Evolutionary conservation across 495 filamentous ascomycete genomes (phyloP).

Genomic region (Aspergillus cavernicola): DNA sequence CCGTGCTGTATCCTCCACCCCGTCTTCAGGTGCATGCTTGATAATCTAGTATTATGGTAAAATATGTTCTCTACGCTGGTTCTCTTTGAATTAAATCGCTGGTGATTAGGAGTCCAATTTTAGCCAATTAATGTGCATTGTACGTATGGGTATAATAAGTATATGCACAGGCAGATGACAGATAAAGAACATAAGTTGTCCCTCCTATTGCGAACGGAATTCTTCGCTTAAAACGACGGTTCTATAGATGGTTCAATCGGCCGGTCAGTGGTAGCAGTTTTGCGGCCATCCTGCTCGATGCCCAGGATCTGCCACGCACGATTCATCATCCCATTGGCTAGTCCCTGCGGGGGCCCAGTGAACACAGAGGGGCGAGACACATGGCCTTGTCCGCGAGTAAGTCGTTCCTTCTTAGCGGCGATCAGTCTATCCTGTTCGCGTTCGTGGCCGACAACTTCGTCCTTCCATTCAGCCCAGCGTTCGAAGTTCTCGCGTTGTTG

Average conservation of each 20-base stretch:
- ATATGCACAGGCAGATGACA: neutral
- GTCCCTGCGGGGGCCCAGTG: conserved; percentile 29
- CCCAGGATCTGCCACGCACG: conserved; percentile 44
- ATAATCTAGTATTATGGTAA: too few species aligned
- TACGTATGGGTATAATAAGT: neutral
- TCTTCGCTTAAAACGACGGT: conserved; percentile 4
- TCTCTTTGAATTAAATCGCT: too few species aligned
- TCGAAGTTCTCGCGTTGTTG: conserved; percentile 59
- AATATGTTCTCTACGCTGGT: too few species aligned
- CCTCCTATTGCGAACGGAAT: neutral
- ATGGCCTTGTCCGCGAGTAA: conserved; percentile 30
- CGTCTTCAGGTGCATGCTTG: too few species aligned
- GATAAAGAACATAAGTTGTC: neutral
- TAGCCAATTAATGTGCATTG: too few species aligned
- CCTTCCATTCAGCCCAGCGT: conserved; percentile 56
- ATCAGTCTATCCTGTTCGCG: conserved; percentile 41
- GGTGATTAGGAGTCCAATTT: too few species aligned
- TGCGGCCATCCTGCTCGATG: conserved; percentile 38
- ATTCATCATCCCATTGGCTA: conserved; percentile 45
- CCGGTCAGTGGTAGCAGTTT: conserved; percentile 12
- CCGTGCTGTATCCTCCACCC: too few species aligned
- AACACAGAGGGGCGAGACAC: conserved; percentile 30
- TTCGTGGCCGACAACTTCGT: conserved; percentile 48
- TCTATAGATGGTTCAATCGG: conserved; percentile 15
- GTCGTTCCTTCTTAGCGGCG: conserved; percentile 33